These are phyloP conservation scores for Metarhizium anisopliae DNA, from an alignment of 2,329 filamentous ascomycete genomes.

Conservation along the genomic window DNA sequence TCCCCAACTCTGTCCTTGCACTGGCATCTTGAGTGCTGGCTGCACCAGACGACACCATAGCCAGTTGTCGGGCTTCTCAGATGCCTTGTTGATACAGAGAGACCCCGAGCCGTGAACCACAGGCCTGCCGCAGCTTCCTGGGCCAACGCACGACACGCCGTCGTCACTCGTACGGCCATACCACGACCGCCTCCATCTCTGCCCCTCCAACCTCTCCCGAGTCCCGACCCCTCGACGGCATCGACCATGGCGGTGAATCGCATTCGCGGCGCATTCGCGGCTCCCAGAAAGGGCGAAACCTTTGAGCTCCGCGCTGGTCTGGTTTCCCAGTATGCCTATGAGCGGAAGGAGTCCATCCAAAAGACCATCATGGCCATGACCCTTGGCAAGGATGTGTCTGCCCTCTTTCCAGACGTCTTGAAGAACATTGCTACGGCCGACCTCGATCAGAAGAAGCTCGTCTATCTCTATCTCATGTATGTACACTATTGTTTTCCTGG, in stretches of 20 bases:
- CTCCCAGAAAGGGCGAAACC: slow-evolving; percentile 92
- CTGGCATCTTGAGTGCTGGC: not conserved
- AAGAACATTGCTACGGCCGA: slow-evolving; percentile 97
- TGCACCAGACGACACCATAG: slow-evolving; percentile 1
- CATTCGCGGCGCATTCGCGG: slow-evolving; percentile 87
- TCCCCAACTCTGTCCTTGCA: not conserved
- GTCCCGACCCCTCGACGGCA: not conserved
- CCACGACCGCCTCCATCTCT: slow-evolving; percentile 5
- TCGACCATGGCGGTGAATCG: slow-evolving; percentile 83
- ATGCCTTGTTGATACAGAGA: not conserved
- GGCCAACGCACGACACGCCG: not conserved
- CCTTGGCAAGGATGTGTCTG: slow-evolving; percentile 94
- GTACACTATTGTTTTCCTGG: not conserved
- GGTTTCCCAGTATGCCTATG: slow-evolving; percentile 98
- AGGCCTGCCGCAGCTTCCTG: not conserved
- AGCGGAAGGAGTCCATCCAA: slow-evolving; percentile 97
- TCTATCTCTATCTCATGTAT: slow-evolving; percentile 95
- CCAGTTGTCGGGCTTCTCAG: not conserved
- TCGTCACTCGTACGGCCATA: slow-evolving; percentile 4
- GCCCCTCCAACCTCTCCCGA: slow-evolving; percentile 14
- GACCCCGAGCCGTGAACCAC: not conserved
- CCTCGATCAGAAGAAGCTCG: slow-evolving; percentile 97
- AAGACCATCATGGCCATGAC: slow-evolving; percentile 99
- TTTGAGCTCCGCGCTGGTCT: slow-evolving; percentile 93
- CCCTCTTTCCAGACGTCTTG: slow-evolving; percentile 90